These are phyloP conservation scores for Pulveroboletus frians DNA, from an alignment of 768 basidiomycete genomes.

Conservation along the genomic window DNA sequence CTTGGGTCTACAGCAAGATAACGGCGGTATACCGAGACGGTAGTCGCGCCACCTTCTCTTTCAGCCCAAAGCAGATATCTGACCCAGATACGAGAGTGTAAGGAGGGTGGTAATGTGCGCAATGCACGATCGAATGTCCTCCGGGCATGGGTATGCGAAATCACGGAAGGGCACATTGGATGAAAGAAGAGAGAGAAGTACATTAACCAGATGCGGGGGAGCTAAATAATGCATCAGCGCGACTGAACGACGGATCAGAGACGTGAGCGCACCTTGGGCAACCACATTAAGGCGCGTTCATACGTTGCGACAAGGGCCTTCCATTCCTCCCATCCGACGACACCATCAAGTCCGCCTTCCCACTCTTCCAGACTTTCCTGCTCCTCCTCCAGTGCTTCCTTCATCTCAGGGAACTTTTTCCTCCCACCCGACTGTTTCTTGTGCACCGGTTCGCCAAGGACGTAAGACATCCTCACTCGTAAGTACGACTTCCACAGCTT, in stretches of 20 bases:
- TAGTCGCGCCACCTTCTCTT: conserved; percentile 68
- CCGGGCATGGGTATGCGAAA: conserved; percentile 88
- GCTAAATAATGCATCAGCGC: conserved; percentile 38
- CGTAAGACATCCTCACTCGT: conserved; percentile 74
- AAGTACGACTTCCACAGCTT: conserved; percentile 96
- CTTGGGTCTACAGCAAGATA: conserved; percentile 81
- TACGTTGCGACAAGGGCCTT: conserved; percentile 79
- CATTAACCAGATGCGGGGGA: conserved; percentile 92
- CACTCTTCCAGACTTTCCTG: conserved; percentile 75
- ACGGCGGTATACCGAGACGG: conserved; percentile 79
- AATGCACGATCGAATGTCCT: conserved; percentile 92
- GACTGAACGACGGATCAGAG: background rate
- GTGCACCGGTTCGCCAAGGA: conserved; percentile 67
- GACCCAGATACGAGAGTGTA: conserved; percentile 90
- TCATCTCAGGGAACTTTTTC: conserved; percentile 91
- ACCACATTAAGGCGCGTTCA: conserved; percentile 92
- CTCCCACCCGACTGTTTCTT: conserved; percentile 80
- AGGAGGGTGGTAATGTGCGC: conserved; percentile 86
- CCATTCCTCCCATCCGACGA: conserved; percentile 98
- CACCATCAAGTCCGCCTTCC: conserved; percentile 79
- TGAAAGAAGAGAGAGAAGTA: conserved; percentile 90
- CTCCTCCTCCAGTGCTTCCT: conserved; percentile 84
- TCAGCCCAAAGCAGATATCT: conserved; percentile 93
- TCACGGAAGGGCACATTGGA: conserved; percentile 75
- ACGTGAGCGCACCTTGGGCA: conserved; percentile 64